Base-by-base conservation (phyloP, 805 yeast species). In the Myxozyma mucilagina region DNA sequence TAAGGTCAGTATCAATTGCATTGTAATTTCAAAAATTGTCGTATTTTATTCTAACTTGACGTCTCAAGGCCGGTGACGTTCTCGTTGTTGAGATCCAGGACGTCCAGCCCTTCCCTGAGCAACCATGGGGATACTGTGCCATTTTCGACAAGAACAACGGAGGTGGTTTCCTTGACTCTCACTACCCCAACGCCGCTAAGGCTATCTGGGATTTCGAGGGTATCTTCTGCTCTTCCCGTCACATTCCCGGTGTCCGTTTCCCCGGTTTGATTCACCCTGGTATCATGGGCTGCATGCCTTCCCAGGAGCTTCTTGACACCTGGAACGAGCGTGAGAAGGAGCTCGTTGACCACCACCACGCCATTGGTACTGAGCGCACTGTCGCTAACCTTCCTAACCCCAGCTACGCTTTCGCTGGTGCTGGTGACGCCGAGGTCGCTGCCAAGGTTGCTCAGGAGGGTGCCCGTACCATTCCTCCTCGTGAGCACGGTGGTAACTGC, bases 61-160 rank as follows among this genome's bases (percentile, higher is more conserved):
- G 11, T 44, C 1, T 14, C 36, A 29, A 61, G 60, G 76, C 78
- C 18, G 84, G 84, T 8, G 84, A 80, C 68, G 75, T 74, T 20
- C 68, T 80, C 36, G 79, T 77, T 57, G 81, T 80, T 32, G 81
- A 79, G 64, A 80, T 80, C 58, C 78, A 78, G 66, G 84, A 80
- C 63, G 81, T 80, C 14, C 84, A 80, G 68, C 84, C 84, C 2
- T 69, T 80, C 56, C 82, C 79, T 55, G 72, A 79, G 67, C 81
- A 76, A 59, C 82, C 83, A 11, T 80, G 84, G 84, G 84, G 84
- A 0, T 80, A 80, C 67, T 75, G 78, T 66, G 84, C 83, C 14
- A 71, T 80, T 2, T 79, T 80, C 64, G 79, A 78, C 56, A 79
- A 77, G 67, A 74, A 72, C 59, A 79, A 80, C 61, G 84, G 84